These are phyloP conservation scores for Rosa chinensis DNA, from an alignment of 306 rosid species.

Conservation along the genomic window DNA sequence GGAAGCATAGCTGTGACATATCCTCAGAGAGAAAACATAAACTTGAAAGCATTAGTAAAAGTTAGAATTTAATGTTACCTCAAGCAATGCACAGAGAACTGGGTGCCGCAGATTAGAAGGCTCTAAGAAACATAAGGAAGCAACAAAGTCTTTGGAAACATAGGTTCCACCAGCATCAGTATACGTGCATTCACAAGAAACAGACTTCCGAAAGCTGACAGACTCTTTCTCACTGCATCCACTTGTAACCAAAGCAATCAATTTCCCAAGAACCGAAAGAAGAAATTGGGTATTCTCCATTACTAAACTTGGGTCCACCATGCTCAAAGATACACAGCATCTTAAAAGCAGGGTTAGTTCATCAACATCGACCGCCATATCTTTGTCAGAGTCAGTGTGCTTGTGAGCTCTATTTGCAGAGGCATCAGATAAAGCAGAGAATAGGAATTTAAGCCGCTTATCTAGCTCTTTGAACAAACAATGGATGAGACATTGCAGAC, in stretches of 20 bases:
- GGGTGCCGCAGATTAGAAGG: constrained; percentile 52
- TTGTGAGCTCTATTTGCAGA: constrained; percentile 12
- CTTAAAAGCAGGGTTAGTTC: constrained; percentile 55
- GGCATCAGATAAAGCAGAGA: constrained; percentile 28
- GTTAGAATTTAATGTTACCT: constrained; percentile 45
- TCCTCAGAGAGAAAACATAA: background rate
- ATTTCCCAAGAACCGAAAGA: constrained; percentile 35
- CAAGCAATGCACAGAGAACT: constrained; percentile 54
- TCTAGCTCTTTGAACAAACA: constrained; percentile 50
- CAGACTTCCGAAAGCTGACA: constrained; percentile 38
- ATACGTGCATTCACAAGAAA: constrained; percentile 28
- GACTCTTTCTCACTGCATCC: constrained; percentile 23
- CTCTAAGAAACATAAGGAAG: constrained; percentile 40
- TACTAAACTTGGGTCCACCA: constrained; percentile 36
- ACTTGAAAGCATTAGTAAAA: background rate
- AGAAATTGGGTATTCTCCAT: constrained; percentile 39
- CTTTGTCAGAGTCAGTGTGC: constrained; percentile 21
- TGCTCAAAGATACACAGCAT: constrained; percentile 50
- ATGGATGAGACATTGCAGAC: constrained; percentile 33
- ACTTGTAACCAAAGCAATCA: constrained; percentile 29
- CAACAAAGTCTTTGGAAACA: constrained; percentile 35
- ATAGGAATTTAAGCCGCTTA: constrained; percentile 32
- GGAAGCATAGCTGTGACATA: background rate
- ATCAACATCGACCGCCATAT: constrained; percentile 35
- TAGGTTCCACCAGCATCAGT: constrained; percentile 12